These are phyloP conservation scores for Epichloe festucae DNA, from an alignment of 2,329 filamentous ascomycete species.

Conservation along the genomic window DNA sequence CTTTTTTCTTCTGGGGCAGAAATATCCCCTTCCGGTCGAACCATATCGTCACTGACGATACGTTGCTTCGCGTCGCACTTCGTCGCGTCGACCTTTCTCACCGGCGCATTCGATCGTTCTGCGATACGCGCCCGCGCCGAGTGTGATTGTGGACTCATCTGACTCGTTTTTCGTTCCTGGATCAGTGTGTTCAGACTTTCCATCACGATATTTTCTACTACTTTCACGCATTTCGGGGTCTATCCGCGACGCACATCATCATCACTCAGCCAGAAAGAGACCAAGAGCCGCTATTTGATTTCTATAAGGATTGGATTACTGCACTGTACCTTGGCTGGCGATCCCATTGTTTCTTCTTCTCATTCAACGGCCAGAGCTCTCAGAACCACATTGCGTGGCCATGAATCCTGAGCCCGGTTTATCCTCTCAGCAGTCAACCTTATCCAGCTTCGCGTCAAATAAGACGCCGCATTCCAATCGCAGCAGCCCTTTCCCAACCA, in stretches of 20 bases:
- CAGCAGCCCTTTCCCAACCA: constrained; percentile 19
- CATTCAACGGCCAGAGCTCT: neutral
- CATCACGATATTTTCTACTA: too few species aligned
- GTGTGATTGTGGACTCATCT: neutral
- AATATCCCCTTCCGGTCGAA: too few species aligned
- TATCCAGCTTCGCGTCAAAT: constrained; percentile 14
- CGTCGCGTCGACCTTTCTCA: neutral
- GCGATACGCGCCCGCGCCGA: neutral
- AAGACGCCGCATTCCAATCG: constrained; percentile 16
- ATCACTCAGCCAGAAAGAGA: neutral
- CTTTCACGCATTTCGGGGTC: neutral
- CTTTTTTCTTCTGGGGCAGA: neutral
- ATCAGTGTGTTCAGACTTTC: neutral
- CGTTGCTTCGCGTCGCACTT: neutral
- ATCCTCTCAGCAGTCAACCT: constrained; percentile 11
- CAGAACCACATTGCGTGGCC: constrained; percentile 10
- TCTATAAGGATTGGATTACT: neutral
- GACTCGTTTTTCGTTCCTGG: neutral
- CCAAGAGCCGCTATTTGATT: neutral
- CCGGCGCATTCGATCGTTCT: constrained; percentile 3
- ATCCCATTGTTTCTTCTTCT: neutral
- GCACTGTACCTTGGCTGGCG: too few species aligned
- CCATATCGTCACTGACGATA: too few species aligned
- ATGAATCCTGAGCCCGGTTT: constrained; percentile 17
- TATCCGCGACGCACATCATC: neutral